A percentile compares a stretch with the other conserved stretches of the same genome.
Evolutionary conservation across 176 grass and related monocot species (phyloP).

Genomic region (Tillandsia leiboldiana): DNA sequence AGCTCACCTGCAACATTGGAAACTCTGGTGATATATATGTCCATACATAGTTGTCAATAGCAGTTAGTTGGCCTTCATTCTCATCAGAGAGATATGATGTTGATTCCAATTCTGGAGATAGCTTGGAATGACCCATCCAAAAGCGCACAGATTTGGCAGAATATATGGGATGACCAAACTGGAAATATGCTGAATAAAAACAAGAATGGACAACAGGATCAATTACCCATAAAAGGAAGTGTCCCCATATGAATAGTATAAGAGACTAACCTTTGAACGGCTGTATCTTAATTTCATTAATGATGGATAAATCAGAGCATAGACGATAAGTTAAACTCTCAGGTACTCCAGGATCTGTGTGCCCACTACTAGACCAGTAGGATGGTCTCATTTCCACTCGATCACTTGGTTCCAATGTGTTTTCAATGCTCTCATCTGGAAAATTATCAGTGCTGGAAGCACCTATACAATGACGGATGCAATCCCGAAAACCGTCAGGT

Average conservation of each 20-base stretch:
- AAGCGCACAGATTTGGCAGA: constrained; percentile 49
- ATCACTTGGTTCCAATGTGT: constrained; percentile 52
- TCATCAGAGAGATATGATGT: constrained; percentile 21
- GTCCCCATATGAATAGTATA: not conserved
- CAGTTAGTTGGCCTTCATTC: constrained; percentile 27
- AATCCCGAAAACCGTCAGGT: constrained; percentile 21
- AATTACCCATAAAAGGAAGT: not conserved
- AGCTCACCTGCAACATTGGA: constrained; percentile 62
- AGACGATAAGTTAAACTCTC: constrained; percentile 69
- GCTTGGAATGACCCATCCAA: constrained; percentile 54
- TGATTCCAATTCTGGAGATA: not conserved
- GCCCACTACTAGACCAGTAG: constrained; percentile 88
- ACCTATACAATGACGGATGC: constrained; percentile 45
- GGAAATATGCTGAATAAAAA: constrained; percentile 45
- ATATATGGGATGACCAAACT: constrained; percentile 44
- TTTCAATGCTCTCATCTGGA: constrained; percentile 58
- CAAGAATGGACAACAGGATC: constrained; percentile 11
- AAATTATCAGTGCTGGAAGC: constrained; percentile 91
- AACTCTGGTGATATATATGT: constrained; percentile 73
- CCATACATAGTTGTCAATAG: constrained; percentile 61
- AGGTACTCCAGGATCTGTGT: constrained; percentile 26
- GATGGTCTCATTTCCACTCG: constrained; percentile 23
- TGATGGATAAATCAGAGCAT: constrained; percentile 30
- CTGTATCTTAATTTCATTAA: constrained; percentile 51
- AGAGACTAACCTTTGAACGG: constrained; percentile 56